Base-by-base conservation (phyloP, 2,329 filamentous ascomycete genomes). In the Pleurostoma richardsiae region DNA sequence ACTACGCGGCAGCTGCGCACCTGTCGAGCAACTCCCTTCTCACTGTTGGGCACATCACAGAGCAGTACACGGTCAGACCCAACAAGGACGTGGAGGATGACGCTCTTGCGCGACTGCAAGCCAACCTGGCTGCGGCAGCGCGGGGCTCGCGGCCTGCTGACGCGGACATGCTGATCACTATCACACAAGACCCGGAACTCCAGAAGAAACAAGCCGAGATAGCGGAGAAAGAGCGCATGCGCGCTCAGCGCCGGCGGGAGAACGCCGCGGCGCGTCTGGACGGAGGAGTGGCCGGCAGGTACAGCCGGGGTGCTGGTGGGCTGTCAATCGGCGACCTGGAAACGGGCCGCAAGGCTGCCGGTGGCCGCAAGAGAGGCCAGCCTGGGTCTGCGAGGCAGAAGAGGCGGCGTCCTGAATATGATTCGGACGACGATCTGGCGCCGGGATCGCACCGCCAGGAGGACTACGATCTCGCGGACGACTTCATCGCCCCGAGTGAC, bases 391-490 rank as follows among this genome's bases (percentile, higher is more conserved):
- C 68, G 30, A 77, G 77, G 52, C 65, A 70, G 41, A 80, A 79
- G 66, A 72, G 74, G 57, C 72, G 74, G 30, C 72, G 75, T 38
- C 71, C 75, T 49, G 86, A 88, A 55, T 87, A 89, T 50, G 86
- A 91, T 57, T 88, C 88, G 6, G 88, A 90, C 56, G 86, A 89
- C 54, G 86, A 88, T 49, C 72, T 83, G 33, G 80, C 81, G 11
- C 76, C 78, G 36, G 79, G 81, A 30, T 72, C 71, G 41, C 76
- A 76, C 30, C 78, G 80, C 44, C 77, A 85, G 49, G 85, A 91
- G 53, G 85, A 89, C 55, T 92, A 92, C 60, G 87, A 91, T 52
- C 77, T 85, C 60, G 86, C 86, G 31, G 88, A 92, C 58, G 88
- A 85, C 48, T 92, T 92, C 61, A 78, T 92, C 47, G 88, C 85